Evolutionary conservation across 148 eudicot genomes (phyloP), one percentile per base, ranked within the genome.

Genomic region (Agrostemma githago): DNA sequence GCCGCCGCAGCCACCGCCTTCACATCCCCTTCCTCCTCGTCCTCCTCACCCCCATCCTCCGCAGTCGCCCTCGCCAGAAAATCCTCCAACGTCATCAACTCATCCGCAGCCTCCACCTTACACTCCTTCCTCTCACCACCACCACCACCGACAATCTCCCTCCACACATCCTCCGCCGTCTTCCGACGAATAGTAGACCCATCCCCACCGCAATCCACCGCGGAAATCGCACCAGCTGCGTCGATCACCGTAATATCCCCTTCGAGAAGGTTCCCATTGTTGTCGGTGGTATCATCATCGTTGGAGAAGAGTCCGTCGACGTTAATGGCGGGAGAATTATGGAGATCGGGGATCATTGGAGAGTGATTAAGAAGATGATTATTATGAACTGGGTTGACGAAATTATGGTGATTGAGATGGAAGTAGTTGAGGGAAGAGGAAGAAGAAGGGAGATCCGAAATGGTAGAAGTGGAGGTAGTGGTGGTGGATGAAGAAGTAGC

Each of bases 31-130:
- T 71, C 84, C 67, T 53, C 76, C 70, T 74, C 84, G 4, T 65
- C 80, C 41, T 65, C 82, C 73, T 26, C 34, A 19, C 74, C 69
- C 68, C 82, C 62, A 61, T 76, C 86, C 62, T 54, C 90, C 3
- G 88, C 96, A 26, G 85, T 86, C 9, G 89, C 92, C 78, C 83
- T 85, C 1, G 82, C 88, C 65, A 93, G 71, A 77, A 93, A 93
- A 74, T 88, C 98, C 85, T 93, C 98, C 73, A 93, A 62, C 2
- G 98, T 93, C 96, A 93, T 93, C 85, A 89, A 74, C 81, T 82
- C 93, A 53, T 83, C 89, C 10, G 73, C 72, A 7, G 74, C 84
- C 85, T 89, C 89, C 68, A 81, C 72, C 74, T 89, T 89, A 72
- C 84, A 85, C 83, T 84, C 79, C 46, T 43, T 58, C 62, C 74